Base-by-base conservation (phyloP, 2,329 filamentous ascomycete genomes). In the Akanthomyces muscarius region DNA sequence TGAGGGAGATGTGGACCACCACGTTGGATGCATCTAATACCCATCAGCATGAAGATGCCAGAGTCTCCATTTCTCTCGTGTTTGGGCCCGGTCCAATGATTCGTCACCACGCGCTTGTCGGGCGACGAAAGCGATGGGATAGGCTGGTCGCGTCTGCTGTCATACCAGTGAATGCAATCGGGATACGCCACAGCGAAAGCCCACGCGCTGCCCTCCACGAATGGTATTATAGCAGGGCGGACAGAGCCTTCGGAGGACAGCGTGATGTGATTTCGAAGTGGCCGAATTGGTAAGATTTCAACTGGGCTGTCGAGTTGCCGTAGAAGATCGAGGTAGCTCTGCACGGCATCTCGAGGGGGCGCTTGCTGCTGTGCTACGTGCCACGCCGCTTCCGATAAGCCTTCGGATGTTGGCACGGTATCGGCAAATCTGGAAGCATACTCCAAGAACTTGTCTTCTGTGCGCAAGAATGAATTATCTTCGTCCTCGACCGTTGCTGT, bases 81-180 rank as follows among this genome's bases (percentile, higher is more conserved):
- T n/a, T 44, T 44, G 16, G 42, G 42, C 42, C 42, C 42, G n/a
- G 42, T 44, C 42, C 42, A 44, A n/a, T 44, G 42, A 44, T 44
- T 44, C 42, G 42, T 44, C 42, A 44, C 42, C 42, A n/a, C 42
- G 42, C 42, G 42, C 42, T 44, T 44, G 42, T 44, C 42, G n/a
- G 42, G 42, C n/a, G 42, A 44, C 14, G 42, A 44, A 44, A 44
- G 42, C n/a, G 42, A 44, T 44, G 42, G 42, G 11, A 44, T 44
- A 16, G 13, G 11, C n/a, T n/a, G 13, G 4, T 38, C 21, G n/a
- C 23, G 55, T 38, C 55, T 44, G 55, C 55, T 59, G 55, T 59
- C 55, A 28, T 59, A 59, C 55, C 55, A 59, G 55, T 59, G 55
- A 44, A 59, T 41, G 33, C 55, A 59, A 23, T 59, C 55, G n/a